Conservation (phyloP, 148 eudicot species). For the Diospyros lotus region DNA sequence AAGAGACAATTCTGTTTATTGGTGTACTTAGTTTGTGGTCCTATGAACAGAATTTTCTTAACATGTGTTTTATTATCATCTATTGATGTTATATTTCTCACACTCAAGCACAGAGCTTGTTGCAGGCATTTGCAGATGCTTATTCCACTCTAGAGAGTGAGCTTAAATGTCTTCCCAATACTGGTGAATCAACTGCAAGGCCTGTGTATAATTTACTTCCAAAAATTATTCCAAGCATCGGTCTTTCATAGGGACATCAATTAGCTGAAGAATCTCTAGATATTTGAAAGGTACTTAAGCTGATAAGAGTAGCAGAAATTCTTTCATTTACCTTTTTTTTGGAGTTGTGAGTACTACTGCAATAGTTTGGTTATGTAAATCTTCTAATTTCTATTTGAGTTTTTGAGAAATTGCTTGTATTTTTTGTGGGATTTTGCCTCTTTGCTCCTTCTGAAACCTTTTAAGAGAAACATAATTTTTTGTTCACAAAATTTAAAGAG, state of each 20-base stretch:
- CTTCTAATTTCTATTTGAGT: not conserved
- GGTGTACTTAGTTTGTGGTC: not conserved
- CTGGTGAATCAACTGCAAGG: slow-evolving; percentile 33
- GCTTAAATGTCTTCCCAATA: slow-evolving; percentile 37
- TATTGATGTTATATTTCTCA: not conserved
- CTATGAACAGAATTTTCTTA: not conserved
- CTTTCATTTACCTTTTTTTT: not conserved
- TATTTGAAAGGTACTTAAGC: slow-evolving; percentile 12
- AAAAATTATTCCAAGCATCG: slow-evolving; percentile 75
- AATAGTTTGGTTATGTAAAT: not conserved
- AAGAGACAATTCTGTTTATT: not conserved
- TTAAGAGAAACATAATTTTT: not conserved
- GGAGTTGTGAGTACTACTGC: not conserved
- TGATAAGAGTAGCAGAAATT: not conserved
- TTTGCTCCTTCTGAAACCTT: not conserved
- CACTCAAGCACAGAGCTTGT: slow-evolving; percentile 6
- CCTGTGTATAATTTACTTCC: slow-evolving; percentile 57
- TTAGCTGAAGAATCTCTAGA: slow-evolving; percentile 6
- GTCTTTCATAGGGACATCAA: slow-evolving; percentile 35
- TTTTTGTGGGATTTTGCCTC: not conserved
- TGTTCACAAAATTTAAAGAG: not conserved
- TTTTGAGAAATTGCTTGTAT: not conserved
- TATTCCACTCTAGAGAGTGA: slow-evolving; percentile 65
- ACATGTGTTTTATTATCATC: not conserved
- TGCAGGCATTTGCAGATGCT: slow-evolving; percentile 98